Conservation (phyloP, 257 asterid species). For the Scutellaria minor region DNA sequence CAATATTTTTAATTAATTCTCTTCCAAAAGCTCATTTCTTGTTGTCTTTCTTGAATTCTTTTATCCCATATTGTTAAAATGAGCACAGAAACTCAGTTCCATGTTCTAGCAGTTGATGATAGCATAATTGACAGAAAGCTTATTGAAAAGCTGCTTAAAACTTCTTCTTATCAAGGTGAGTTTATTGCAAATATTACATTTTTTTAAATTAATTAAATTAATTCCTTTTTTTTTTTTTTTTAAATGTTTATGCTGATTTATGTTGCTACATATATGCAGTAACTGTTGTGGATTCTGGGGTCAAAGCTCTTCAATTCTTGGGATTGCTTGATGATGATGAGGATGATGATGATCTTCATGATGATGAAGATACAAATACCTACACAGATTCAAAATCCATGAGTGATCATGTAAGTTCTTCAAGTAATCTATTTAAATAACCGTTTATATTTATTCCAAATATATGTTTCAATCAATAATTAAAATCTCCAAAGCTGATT, state of each 20-base stretch:
- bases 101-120: constrained; percentile 65
- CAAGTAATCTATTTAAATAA: too few species aligned
- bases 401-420: too few species aligned
- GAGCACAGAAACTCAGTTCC: constrained; percentile 38
- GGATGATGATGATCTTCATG: constrained; percentile 13
- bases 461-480: neutral
- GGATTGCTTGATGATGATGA: constrained; percentile 48
- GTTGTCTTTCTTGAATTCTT: neutral
- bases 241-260: neutral
- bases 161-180: constrained; percentile 57
- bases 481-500: neutral
- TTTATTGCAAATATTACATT: neutral
- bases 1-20: neutral
- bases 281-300: constrained; percentile 68
- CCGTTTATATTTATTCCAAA: neutral
- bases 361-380: too few species aligned
- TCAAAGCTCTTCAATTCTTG: constrained; percentile 57
- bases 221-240: neutral
- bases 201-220: neutral
- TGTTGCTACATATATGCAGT: constrained; percentile 39
- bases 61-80: neutral
- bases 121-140: constrained; percentile 56
- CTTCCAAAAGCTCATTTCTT: constrained; percentile 4
- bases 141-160: constrained; percentile 56
- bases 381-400: too few species aligned